phyloP scores from a whole-genome alignment of 225 moss, liverwort and hornwort genomes.

The Bryoerythrophyllum caledonicum region DNA sequence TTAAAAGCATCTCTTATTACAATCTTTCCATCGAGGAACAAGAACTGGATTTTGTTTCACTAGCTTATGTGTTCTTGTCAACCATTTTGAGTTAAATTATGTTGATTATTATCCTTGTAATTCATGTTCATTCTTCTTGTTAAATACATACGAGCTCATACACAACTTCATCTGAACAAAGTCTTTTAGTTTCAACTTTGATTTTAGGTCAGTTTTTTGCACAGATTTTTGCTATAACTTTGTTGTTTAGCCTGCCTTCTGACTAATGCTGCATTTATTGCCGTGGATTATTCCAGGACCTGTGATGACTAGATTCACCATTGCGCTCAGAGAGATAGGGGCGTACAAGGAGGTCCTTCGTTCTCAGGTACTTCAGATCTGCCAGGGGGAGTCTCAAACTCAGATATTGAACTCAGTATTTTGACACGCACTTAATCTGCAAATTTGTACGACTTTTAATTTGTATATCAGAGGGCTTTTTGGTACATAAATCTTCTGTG shows the following conservation, averaged over 20 bases:
- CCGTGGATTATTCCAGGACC: conserved; percentile 42
- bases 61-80: neutral
- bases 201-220: neutral
- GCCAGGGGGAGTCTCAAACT: neutral
- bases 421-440: neutral
- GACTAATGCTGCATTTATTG: neutral
- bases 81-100: neutral
- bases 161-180: neutral
- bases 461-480: neutral
- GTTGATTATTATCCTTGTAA: neutral
- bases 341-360: conserved; percentile 81
- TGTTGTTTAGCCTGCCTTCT: neutral
- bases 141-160: conserved; percentile 1
- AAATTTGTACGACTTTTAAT: conserved; percentile 2
- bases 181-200: neutral
- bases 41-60: neutral
- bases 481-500: neutral
- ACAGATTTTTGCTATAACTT: neutral
- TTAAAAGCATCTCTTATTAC: neutral
- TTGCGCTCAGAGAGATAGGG: conserved; percentile 84
- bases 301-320: conserved; percentile 89
- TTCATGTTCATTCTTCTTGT: conserved; percentile 7
- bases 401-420: conserved; percentile 1
- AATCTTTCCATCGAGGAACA: neutral
- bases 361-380: conserved; percentile 52